Evolutionary conservation across 1,284 basidiomycete genomes (phyloP).

Genomic region (Psilocybe mexicana): DNA sequence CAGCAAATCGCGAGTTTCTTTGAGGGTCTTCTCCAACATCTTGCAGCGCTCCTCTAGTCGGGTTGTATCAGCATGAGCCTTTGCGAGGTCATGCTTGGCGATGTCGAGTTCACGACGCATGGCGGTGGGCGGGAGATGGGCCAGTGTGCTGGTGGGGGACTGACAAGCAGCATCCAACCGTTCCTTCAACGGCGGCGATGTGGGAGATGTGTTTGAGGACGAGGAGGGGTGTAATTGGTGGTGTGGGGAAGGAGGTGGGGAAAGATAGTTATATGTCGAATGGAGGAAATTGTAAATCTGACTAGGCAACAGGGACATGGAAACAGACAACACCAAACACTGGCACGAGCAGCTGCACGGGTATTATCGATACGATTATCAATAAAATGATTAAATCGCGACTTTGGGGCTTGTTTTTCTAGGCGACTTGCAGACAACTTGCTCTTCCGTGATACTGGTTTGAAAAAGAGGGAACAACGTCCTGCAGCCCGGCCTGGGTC

Average conservation of each 20-base stretch:
- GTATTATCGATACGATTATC: slow-evolving; percentile 18
- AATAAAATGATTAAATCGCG: slow-evolving; percentile 30
- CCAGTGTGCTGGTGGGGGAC: slow-evolving; percentile 34
- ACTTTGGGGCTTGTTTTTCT: not conserved
- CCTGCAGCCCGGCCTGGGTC: not conserved
- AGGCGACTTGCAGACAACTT: slow-evolving; percentile 4
- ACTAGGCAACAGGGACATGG: slow-evolving; percentile 31
- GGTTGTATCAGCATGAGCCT: slow-evolving; percentile 51
- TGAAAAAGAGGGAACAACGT: not conserved
- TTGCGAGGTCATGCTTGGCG: slow-evolving; percentile 54
- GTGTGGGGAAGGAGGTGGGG: slow-evolving; percentile 22
- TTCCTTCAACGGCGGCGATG: slow-evolving; percentile 46
- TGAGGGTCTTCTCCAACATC: slow-evolving; percentile 56
- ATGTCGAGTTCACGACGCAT: slow-evolving; percentile 63
- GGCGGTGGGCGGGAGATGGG: slow-evolving; percentile 33
- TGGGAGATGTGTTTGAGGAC: slow-evolving; percentile 29
- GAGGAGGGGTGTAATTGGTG: slow-evolving; percentile 27
- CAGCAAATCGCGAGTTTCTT: slow-evolving; percentile 51
- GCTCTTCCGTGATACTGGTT: not conserved
- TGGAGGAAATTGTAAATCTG: slow-evolving; percentile 59
- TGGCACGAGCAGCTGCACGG: slow-evolving; percentile 6
- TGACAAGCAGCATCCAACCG: slow-evolving; percentile 44
- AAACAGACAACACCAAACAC: slow-evolving; percentile 39
- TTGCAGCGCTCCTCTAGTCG: slow-evolving; percentile 61
- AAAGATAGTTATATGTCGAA: slow-evolving; percentile 61